Base-by-base conservation (phyloP, 2,329 filamentous ascomycete genomes). In the Neoascochyta sp. region DNA sequence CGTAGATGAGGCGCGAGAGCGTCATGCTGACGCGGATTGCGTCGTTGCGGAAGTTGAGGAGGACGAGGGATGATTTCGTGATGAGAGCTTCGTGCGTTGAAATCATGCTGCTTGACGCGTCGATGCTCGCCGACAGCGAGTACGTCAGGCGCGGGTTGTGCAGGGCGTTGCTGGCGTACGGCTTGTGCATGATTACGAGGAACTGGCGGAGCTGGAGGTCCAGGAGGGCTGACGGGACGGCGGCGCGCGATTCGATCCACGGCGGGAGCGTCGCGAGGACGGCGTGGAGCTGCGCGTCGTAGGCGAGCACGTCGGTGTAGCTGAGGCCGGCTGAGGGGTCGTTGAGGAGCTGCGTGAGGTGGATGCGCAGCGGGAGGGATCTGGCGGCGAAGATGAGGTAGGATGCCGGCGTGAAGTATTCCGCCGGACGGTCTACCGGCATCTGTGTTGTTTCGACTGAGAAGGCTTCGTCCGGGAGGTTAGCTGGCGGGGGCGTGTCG, bases 391-490 rank as follows among this genome's bases (percentile, higher is more conserved):
- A 16, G 18, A 30, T 38, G 3, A 59, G 46, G 27, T 55, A 63
- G 0, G 60, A 59, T 1, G 54, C 34, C 4, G 51, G 32, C 3
- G 60, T 62, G 31, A 56, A 63, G 10, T 57, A 29, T 5, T 53
- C 50, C 2, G 42, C 16, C 4, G 55, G 48, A 28, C 45, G 37
- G 11, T 44, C 32, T 4, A 45, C 37, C 5, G 57, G 57, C 15
- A 54, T 29, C 12, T 53, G 41, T 12, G 38, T 32, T 7, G 37
- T 42, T 7, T 57, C 52, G 1, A 36, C 15, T 5, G 47, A 50
- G 11, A 77, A 57, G 7, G 70, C 67, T 16, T 70, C 65, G 35
- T 77, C 72, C 16, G 69, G 64, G 11, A 76, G 51, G 36, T 77
- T 75, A 13, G 64, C 52, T 1, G 74, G 72, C 4, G 67, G 53